A percentile compares a stretch with the other conserved stretches of the same genome.
phyloP scores from a whole-genome alignment of 768 basidiomycete species.

The Trametes gibbosa region DNA sequence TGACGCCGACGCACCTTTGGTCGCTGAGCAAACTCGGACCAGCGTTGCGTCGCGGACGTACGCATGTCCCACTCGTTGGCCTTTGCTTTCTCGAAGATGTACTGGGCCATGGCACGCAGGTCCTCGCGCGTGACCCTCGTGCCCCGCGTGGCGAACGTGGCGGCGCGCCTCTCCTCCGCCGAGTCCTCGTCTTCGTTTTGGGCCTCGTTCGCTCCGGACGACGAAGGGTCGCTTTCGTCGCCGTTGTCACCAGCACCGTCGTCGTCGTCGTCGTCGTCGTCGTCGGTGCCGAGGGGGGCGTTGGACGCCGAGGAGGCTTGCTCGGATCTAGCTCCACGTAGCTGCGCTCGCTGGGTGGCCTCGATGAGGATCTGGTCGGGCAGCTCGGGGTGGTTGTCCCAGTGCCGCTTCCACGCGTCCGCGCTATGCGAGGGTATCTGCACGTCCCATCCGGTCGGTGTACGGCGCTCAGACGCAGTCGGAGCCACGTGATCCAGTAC shows the following conservation, averaged over 20 bases:
- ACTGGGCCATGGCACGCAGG: not conserved
- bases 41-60: not conserved
- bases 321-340: too few species aligned
- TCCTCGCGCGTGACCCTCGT: not conserved
- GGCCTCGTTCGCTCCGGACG: too few species aligned
- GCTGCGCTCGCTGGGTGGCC: not conserved
- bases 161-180: not conserved
- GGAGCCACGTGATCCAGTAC: too few species aligned
- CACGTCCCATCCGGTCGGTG: not conserved
- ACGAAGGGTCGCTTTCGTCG: too few species aligned
- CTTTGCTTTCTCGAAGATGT: not conserved
- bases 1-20: not conserved
- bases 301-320: too few species aligned
- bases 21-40: not conserved
- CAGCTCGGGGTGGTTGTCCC: slow-evolving; percentile 4
- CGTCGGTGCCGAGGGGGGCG: not conserved
- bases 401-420: slow-evolving; percentile 7
- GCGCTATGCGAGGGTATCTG: not conserved
- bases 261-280: not conserved
- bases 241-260: not conserved
- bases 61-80: not conserved
- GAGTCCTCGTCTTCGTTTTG: too few species aligned
- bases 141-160: too few species aligned
- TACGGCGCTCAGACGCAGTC: not conserved
- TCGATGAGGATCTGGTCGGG: slow-evolving; percentile 3